Conservation (phyloP, 2,329 filamentous ascomycete genomes). For the Ophiostoma ulmi region DNA sequence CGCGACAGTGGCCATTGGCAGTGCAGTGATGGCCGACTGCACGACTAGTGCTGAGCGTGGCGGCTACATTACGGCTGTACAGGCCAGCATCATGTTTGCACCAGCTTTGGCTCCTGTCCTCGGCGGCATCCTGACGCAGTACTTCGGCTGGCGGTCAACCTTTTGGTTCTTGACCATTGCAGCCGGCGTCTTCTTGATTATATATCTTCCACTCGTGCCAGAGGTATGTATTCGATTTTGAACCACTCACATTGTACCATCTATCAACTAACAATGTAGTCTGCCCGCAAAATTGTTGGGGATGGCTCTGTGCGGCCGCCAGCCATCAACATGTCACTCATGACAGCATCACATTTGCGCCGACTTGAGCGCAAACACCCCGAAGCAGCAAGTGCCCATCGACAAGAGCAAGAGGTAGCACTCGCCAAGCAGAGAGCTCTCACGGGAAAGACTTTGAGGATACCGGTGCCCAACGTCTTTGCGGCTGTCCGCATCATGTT, state of each 20-base stretch:
- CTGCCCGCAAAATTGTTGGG: slow-evolving; percentile 42
- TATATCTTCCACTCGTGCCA: slow-evolving; percentile 31
- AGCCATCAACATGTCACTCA: slow-evolving; percentile 28
- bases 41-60: slow-evolving; percentile 53
- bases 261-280: slow-evolving; percentile 23
- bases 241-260: no score
- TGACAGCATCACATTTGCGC: slow-evolving; percentile 23
- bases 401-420: slow-evolving; percentile 19
- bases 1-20: slow-evolving; percentile 49
- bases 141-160: slow-evolving; percentile 48
- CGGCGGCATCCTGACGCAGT: slow-evolving; percentile 48
- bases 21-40: slow-evolving; percentile 46
- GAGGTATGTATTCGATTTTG: slow-evolving; percentile 15
- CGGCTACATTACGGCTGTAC: slow-evolving; percentile 47
- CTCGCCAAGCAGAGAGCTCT: slow-evolving; percentile 22
- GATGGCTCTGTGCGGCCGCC: slow-evolving; percentile 42
- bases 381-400: slow-evolving; percentile 23
- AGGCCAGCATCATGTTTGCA: slow-evolving; percentile 41
- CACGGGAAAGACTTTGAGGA: slow-evolving; percentile 26
- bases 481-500: slow-evolving; percentile 35
- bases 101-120: slow-evolving; percentile 45
- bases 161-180: slow-evolving; percentile 54
- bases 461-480: slow-evolving; percentile 33
- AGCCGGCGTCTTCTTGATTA: slow-evolving; percentile 35
- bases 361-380: slow-evolving; percentile 18